Evolutionary conservation across 192 early-diverging fungal genomes (phyloP).

Genomic region (Backusella liffmaniae): DNA sequence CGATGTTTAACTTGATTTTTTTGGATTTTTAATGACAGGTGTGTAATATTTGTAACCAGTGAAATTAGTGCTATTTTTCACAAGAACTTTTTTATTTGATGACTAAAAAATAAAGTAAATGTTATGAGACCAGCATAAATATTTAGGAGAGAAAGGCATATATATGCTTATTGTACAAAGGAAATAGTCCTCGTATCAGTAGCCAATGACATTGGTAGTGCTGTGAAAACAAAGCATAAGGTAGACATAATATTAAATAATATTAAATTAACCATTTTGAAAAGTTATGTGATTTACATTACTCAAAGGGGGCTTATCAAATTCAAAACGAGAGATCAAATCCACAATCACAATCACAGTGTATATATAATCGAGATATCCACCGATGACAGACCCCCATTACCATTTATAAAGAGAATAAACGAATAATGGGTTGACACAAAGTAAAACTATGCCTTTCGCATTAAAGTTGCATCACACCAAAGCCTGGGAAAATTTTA

Average conservation of each 20-base stretch:
- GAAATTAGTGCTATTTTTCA: not conserved
- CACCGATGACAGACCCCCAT: not conserved
- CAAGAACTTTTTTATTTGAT: not conserved
- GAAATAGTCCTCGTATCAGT: not conserved
- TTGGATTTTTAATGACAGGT: not conserved
- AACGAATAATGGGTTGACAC: not conserved
- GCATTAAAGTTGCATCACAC: not conserved
- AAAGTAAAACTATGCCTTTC: not conserved
- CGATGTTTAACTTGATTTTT: not conserved
- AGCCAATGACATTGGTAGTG: not conserved
- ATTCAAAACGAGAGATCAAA: not conserved
- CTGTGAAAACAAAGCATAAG: not conserved
- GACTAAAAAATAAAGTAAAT: not conserved
- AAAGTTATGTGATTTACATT: not conserved
- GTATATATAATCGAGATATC: not conserved
- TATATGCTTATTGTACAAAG: not conserved
- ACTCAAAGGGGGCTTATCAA: not conserved
- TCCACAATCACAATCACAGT: not conserved
- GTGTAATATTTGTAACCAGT: not conserved
- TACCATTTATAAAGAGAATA: not conserved
- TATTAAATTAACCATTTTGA: slow-evolving; percentile 3
- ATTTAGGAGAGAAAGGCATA: not conserved
- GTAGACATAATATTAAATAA: not conserved
- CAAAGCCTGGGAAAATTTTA: not conserved
- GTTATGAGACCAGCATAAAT: not conserved